These are phyloP conservation scores for Margaritispora aquatica DNA, from an alignment of 495 filamentous ascomycete genomes.

Conservation along the genomic window DNA sequence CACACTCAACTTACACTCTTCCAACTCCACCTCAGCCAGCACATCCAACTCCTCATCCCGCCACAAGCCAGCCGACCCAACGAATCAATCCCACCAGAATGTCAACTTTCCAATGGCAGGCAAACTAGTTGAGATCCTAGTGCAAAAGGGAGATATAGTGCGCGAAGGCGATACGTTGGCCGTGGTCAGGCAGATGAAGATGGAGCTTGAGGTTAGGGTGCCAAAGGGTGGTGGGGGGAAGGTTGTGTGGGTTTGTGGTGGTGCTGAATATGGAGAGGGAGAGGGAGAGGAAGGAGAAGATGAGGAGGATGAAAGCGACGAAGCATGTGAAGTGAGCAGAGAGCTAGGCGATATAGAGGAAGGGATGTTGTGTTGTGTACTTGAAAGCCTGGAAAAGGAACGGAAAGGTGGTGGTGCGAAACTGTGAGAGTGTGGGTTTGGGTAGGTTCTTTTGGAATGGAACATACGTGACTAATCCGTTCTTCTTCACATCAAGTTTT, in stretches of 20 bases:
- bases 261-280: too few species aligned
- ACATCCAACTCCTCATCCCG: conserved; percentile 36
- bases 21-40: conserved; percentile 42
- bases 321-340: too few species aligned
- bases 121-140: conserved; percentile 50
- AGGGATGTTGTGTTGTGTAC: too few species aligned
- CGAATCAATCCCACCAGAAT: conserved; percentile 47
- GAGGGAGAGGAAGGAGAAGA: conserved; percentile 57
- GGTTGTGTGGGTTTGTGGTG: conserved; percentile 49
- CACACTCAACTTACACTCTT: conserved; percentile 34
- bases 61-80: conserved; percentile 44
- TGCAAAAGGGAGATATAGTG: conserved; percentile 46
- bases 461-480: too few species aligned
- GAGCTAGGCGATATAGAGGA: too few species aligned
- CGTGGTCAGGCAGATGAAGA: conserved; percentile 63
- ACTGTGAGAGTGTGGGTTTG: too few species aligned
- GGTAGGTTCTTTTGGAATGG: too few species aligned
- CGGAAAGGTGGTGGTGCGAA: too few species aligned
- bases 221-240: conserved; percentile 39
- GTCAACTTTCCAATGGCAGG: conserved; percentile 53
- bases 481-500: too few species aligned
- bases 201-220: conserved; percentile 55
- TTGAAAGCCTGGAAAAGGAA: too few species aligned
- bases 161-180: conserved; percentile 49
- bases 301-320: too few species aligned